Base-by-base conservation (phyloP, 495 filamentous ascomycete species). In the Astrothelium macrocarpum region DNA sequence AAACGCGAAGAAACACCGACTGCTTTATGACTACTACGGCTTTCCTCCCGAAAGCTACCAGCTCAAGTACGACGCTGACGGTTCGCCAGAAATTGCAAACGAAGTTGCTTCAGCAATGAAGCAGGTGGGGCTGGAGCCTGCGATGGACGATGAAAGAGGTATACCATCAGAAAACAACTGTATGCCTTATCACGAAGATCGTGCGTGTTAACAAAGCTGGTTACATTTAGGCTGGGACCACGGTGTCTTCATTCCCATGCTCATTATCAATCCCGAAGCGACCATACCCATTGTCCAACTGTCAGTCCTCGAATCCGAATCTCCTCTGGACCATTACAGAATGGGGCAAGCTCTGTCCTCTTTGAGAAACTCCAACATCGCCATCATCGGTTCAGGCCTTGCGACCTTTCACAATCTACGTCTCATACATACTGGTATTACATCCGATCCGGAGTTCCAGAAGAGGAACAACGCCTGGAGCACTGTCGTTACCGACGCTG, bases 21-120 rank as follows among this genome's bases (percentile, higher is more conserved):
- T 79, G 20, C 65, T 64, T n/a, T 79, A 77, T 62, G 77, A 79
- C 65, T 79, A 77, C 66, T 70, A 67, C 59, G 75, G 75, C 29
- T 78, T 79, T 62, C 77, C 75, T 29, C 53, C 66, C 11, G 75
- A 75, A 64, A 61, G 71, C 25, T 79, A 79, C 64, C 49, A 69
- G 53, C 60, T 78, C 59, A 70, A 75, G 68, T 78, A 79, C 60
- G 71, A 75, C 62, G 76, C 75, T 11, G 71, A 72, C 7, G 77
- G 77, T 10, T 70, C 67, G 14, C 74, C 72, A 1, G 74, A 77
- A 56, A 68, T 79, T 20, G 77, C 77, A 28, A 63, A 49, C 20
- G 65, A 74, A 61, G 72, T 75, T 12, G 63, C 61, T n/a, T 60
- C 65, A 11, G 69, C 61, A 34, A 39, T 78, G 42, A 66, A 68